phyloP scores from a whole-genome alignment of 192 early-diverging fungal species.

The Backusella luteola region DNA sequence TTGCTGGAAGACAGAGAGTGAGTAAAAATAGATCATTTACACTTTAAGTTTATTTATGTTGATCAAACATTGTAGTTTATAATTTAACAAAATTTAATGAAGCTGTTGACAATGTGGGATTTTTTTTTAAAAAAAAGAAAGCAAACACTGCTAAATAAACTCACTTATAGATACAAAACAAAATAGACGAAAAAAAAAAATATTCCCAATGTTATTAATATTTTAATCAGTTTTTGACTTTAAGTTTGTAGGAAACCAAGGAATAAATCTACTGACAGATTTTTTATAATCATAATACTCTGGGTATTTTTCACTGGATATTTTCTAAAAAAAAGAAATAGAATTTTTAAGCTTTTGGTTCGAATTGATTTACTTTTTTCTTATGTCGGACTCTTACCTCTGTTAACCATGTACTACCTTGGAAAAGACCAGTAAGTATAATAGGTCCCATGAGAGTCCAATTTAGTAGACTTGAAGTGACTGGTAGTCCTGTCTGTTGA shows the following conservation, averaged over 20 bases:
- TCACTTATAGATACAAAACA: background rate
- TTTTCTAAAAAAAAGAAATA: constrained; percentile 24
- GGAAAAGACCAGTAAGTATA: constrained; percentile 67
- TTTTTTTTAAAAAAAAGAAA: background rate
- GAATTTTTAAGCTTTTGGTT: background rate
- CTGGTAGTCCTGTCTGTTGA: background rate
- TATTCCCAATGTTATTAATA: background rate
- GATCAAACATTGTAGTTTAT: too few species aligned
- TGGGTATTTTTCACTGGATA: constrained; percentile 73
- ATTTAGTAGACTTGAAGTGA: constrained; percentile 26
- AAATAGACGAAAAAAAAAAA: background rate
- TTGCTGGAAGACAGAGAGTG: background rate
- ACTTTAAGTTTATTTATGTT: background rate
- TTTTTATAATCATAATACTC: constrained; percentile 66
- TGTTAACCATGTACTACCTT: constrained; percentile 57
- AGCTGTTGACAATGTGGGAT: background rate
- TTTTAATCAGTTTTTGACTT: background rate
- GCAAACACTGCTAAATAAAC: too few species aligned
- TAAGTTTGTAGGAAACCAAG: constrained; percentile 33
- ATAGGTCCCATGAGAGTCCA: constrained; percentile 49
- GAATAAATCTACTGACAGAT: constrained; percentile 58
- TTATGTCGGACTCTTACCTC: constrained; percentile 35
- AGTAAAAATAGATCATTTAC: background rate
- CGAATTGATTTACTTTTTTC: background rate
- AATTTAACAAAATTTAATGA: too few species aligned